These are phyloP conservation scores for Neophaeococcomyces aloes DNA, from an alignment of 2,329 filamentous ascomycete genomes.

Conservation along the genomic window DNA sequence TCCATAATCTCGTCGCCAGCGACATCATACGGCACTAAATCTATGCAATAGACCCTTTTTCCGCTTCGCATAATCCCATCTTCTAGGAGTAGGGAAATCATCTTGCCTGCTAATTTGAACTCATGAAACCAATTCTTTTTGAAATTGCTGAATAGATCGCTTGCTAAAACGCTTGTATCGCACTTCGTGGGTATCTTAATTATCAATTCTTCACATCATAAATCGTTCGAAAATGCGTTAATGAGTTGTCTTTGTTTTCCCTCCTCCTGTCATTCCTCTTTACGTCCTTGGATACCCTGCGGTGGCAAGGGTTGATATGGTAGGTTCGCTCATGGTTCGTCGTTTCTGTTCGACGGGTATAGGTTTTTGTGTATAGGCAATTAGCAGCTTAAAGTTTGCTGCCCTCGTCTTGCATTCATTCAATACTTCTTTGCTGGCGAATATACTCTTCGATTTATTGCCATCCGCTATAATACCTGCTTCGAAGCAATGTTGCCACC, in stretches of 20 bases:
- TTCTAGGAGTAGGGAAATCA: neutral
- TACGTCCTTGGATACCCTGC: conserved; percentile 7
- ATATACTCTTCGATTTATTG: conserved; percentile 55
- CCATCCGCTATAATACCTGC: conserved; percentile 45
- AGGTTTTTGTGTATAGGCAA: conserved; percentile 82
- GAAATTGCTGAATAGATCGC: neutral
- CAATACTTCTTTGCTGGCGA: conserved; percentile 63
- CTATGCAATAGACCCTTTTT: neutral
- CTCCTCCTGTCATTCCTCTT: neutral
- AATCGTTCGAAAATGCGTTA: neutral
- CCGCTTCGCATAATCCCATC: neutral
- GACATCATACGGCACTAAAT: neutral
- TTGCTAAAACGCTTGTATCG: conserved; percentile 1
- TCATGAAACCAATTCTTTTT: neutral
- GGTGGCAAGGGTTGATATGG: conserved; percentile 15
- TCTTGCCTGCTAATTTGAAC: neutral
- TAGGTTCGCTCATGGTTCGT: conserved; percentile 33
- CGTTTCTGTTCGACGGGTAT: conserved; percentile 26
- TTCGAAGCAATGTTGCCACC: conserved; percentile 92
- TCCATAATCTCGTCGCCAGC: neutral
- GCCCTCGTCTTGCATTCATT: conserved; percentile 77
- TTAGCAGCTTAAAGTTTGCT: conserved; percentile 80
- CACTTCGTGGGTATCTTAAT: conserved; percentile 7
- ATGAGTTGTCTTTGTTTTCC: too few species aligned
- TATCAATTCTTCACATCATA: conserved; percentile 3